Conservation (phyloP, 2,329 filamentous ascomycete species). For the Thelonectria olida region DNA sequence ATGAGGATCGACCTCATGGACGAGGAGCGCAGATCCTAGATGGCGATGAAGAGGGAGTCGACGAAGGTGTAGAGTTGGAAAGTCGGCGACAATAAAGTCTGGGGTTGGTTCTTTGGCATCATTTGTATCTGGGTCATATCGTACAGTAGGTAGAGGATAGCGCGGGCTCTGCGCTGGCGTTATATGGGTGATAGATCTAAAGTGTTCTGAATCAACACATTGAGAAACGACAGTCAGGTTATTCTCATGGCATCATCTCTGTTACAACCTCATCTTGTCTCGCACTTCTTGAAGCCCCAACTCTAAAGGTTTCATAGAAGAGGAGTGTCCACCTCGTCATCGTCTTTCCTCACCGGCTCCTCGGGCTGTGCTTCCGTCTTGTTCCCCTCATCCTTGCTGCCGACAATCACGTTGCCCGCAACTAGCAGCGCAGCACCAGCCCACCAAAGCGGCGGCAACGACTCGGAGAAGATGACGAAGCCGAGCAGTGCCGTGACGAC, state of each 20-base stretch:
- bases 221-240: neutral
- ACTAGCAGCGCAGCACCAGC: constrained; percentile 76
- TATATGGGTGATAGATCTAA: constrained; percentile 22
- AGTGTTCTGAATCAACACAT: constrained; percentile 17
- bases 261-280: neutral
- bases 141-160: constrained; percentile 31
- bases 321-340: constrained; percentile 22
- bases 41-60: constrained; percentile 52
- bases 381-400: constrained; percentile 68
- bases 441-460: constrained; percentile 80
- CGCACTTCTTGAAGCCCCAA: neutral
- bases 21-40: constrained; percentile 57
- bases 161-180: constrained; percentile 33
- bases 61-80: constrained; percentile 56
- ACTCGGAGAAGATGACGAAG: constrained; percentile 75
- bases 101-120: neutral
- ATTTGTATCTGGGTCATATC: constrained; percentile 7
- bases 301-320: neutral
- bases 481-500: constrained; percentile 80
- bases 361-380: constrained; percentile 33
- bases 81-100: constrained; percentile 39
- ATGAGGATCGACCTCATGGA: constrained; percentile 49
- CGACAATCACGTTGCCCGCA: constrained; percentile 81
- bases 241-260: neutral
- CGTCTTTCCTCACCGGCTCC: constrained; percentile 34